A percentile compares a stretch with the other conserved stretches of the same genome.
These are phyloP conservation scores for Solanum dulcamara DNA, from an alignment of 257 asterid genomes.

Conservation along the genomic window DNA sequence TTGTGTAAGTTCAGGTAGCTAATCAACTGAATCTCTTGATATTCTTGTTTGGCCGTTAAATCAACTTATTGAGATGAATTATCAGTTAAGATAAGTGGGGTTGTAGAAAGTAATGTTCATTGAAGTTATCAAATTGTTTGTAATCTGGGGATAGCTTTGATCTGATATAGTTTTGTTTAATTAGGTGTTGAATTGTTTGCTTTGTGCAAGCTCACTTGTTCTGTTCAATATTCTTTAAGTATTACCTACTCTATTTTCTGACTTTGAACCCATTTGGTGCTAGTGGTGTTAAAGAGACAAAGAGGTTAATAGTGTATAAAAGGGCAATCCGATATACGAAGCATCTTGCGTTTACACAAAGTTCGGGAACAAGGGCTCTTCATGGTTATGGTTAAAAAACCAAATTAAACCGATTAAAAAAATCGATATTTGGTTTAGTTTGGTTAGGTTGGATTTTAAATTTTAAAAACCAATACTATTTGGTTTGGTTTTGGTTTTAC, in stretches of 20 bases:
- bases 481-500: too few species aligned
- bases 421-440: too few species aligned
- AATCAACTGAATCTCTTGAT: background rate
- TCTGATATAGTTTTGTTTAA: background rate
- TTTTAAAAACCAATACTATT: too few species aligned
- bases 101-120: background rate
- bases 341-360: background rate
- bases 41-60: background rate
- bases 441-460: too few species aligned
- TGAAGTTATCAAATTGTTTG: background rate
- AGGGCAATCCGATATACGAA: background rate
- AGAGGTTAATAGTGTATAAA: background rate
- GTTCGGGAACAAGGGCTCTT: too few species aligned
- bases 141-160: background rate
- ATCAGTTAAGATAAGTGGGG: background rate
- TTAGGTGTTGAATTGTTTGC: background rate
- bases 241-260: background rate
- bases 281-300: background rate
- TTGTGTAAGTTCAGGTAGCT: background rate
- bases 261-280: background rate
- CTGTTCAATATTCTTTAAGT: background rate
- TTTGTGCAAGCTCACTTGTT: background rate
- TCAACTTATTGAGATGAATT: background rate
- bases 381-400: too few species aligned
- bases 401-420: too few species aligned